Evolutionary conservation across 73 alveolate species (phyloP), one percentile per base, ranked within the genome.

Genomic region (Paramecium tetraurelia): DNA sequence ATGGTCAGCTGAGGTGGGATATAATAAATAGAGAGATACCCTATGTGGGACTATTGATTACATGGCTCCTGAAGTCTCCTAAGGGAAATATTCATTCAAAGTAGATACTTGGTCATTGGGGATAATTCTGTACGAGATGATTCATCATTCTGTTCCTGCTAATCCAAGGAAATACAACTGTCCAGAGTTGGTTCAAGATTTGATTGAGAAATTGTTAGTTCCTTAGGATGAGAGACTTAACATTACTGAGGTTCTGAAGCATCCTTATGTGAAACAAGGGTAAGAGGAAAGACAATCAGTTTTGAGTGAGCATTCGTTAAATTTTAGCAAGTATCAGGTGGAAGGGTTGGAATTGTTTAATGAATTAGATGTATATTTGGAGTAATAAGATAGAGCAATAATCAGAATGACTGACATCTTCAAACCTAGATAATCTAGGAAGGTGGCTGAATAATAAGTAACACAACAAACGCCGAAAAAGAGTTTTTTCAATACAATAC

Each of bases 31-130:
- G 44, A 89, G 98, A 71, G 70, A 58, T 40, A 95, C 98, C 41
- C 92, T 95, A 85, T 95, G 98, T 76, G 98, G 98, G 7, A 95
- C 98, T 4, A 77, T 88, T n/a, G 98, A 95, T 94, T 95, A 95
- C 86, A 83, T 95, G 94, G 96, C 94, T 59, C 99, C 99, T 16
- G 99, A 98, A 93, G 97, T 98, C 95, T 71, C 96, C 96, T 16
- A 87, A 89, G 86, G 96, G 92, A 69, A 71, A 83, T n/a, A 92
- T 95, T 11, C 98, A 97, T 86, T 95, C 48, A 92, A 97, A 68
- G 94, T 96, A 1, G 99, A 97, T 89, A 93, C 96, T 29, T 97
- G 99, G 99, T 95, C 97, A 10, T 86, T 97, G 14, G 99, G 99
- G 16, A 93, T 97, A 16, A 92, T 97, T 22, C 96, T 97, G 9